Evolutionary conservation across 116 monocot species (phyloP).

Genomic region (Iris pallida): DNA sequence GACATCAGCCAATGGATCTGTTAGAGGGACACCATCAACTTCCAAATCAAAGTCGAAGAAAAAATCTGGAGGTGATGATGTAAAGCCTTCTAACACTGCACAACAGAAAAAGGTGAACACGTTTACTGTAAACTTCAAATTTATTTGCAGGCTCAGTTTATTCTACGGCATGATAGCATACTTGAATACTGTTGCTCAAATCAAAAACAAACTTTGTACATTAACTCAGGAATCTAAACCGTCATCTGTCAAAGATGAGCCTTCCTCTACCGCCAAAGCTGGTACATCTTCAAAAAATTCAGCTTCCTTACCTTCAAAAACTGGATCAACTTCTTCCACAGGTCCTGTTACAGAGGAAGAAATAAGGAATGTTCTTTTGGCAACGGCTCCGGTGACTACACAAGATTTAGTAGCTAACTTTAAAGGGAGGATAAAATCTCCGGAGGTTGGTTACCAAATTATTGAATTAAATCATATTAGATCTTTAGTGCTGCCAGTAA

Average conservation of each 20-base stretch:
- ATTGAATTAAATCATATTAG: too few relatives aligned
- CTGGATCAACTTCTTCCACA: constrained; percentile 24
- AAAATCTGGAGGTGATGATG: constrained; percentile 72
- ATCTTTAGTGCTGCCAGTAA: too few relatives aligned
- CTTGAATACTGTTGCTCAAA: constrained; percentile 1
- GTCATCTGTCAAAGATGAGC: constrained; percentile 49
- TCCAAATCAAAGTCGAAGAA: constrained; percentile 86
- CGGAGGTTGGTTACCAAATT: constrained; percentile 40
- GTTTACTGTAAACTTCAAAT: background rate
- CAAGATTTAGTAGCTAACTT: constrained; percentile 86
- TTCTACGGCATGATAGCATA: background rate
- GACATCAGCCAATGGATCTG: constrained; percentile 39
- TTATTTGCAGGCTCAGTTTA: background rate
- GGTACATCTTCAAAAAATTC: constrained; percentile 28
- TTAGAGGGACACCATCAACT: constrained; percentile 54
- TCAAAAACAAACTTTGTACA: background rate
- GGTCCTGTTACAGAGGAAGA: constrained; percentile 91
- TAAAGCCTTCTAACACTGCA: constrained; percentile 33
- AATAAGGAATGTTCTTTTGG: constrained; percentile 66
- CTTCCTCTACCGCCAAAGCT: constrained; percentile 34
- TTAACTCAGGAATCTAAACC: constrained; percentile 52
- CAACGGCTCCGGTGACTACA: constrained; percentile 69
- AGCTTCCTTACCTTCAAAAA: constrained; percentile 23
- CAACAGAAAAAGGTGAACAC: constrained; percentile 64
- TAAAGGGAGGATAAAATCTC: constrained; percentile 62